Base-by-base conservation (phyloP, 768 basidiomycete genomes). In the Crepidotus variabilis region DNA sequence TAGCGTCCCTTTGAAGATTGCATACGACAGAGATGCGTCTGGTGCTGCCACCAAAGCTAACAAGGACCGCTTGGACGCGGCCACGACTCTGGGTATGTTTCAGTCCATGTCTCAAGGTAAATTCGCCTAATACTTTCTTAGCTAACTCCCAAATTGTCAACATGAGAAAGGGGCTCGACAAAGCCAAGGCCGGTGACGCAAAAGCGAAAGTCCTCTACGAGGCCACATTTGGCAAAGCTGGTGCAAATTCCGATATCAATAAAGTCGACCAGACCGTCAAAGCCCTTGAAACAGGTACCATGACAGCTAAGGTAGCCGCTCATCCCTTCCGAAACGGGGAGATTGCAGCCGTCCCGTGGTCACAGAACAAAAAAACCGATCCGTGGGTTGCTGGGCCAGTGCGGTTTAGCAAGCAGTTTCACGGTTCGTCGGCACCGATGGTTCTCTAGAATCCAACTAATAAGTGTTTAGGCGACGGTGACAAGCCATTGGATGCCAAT, bases 371-470 rank as follows among this genome's bases (percentile, higher is more conserved):
- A 2, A 24, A 43, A 5, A 45, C 24, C 13, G 18, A 8, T 14
- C 52, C 52, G 1, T 54, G 52, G 52, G 28, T 28, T 13, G 2
- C 43, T 14, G 43, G 43, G 11, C 2, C 20, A 16, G 52, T 36
- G 13, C 35, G 45, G n/a, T 54, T 54, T 20, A 46, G 52, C 43
- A n/a, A 16, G 24, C n/a, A 47, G n/a, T 54, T 54, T 21, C 52
- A 54, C 48, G 39, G 39, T 43, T 16, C 39, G 39, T 43, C 18
- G 2, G 28, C 28, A 28, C 28, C 28, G 8, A 3, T 28, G 28
- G 8, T 28, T 28, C 28, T 43, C 18, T 43, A 11, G 18, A 14
- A 3, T 11, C 39, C 11, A 43, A 43, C 39, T 43, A 3, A 43
- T 11, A 43, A 14, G 4, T 20, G 13, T 11, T 14, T 43, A 16